These are phyloP conservation scores for Arabidopsis suecica DNA, from an alignment of 345 rosid genomes.

Conservation along the genomic window DNA sequence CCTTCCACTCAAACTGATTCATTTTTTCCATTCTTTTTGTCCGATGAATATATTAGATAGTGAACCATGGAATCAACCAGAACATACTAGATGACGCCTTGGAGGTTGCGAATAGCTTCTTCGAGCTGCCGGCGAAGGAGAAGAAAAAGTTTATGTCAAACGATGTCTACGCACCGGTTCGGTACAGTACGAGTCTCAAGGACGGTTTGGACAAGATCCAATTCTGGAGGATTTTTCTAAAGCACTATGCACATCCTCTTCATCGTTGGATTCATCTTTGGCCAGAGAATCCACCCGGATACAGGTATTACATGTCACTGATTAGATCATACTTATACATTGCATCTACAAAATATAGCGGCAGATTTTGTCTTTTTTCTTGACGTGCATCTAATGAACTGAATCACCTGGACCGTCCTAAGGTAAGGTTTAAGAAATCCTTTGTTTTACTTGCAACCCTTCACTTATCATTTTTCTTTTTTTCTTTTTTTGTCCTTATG, in stretches of 20 bases:
- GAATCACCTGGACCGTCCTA: slow-evolving; percentile 13
- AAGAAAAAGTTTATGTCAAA: slow-evolving; percentile 58
- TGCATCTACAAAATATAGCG: slow-evolving; percentile 27
- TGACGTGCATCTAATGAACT: background rate
- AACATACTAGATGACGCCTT: slow-evolving; percentile 56
- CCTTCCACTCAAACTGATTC: background rate
- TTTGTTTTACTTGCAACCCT: background rate
- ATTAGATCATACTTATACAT: slow-evolving; percentile 32
- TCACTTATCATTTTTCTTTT: background rate
- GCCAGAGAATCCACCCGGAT: slow-evolving; percentile 67
- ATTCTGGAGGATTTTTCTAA: slow-evolving; percentile 71
- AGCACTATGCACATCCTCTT: slow-evolving; percentile 74
- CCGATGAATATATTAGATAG: slow-evolving; percentile 46
- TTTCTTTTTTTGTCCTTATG: background rate
- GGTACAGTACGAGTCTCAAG: slow-evolving; percentile 64
- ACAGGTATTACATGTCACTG: slow-evolving; percentile 49
- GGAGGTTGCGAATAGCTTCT: slow-evolving; percentile 50
- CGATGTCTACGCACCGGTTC: slow-evolving; percentile 61
- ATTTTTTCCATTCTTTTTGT: background rate
- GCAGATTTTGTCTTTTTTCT: slow-evolving; percentile 24
- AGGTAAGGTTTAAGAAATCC: background rate
- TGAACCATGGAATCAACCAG: slow-evolving; percentile 65
- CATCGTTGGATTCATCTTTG: slow-evolving; percentile 59
- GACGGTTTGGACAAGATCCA: slow-evolving; percentile 61
- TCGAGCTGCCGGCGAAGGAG: slow-evolving; percentile 52